Base-by-base conservation (phyloP, 2,329 filamentous ascomycete genomes). In the Parastagonospora nodorum region DNA sequence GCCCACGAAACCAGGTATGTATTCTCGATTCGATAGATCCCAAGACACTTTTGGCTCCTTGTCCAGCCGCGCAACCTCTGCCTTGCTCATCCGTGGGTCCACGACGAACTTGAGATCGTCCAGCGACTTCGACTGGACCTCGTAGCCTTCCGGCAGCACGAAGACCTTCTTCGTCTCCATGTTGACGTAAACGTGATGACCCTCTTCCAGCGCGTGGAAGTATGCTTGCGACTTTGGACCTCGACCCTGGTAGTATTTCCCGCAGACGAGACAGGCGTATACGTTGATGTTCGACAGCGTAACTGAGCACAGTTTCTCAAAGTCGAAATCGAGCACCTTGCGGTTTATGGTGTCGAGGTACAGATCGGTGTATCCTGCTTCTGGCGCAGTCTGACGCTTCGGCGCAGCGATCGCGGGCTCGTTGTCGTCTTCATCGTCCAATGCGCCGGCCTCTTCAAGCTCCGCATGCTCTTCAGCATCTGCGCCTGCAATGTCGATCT, bases 41-140 rank as follows among this genome's bases (percentile, higher is more conserved):
- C 88, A 92, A 38, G 85, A 84, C 14, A 78, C 81, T 67, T 81
- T 80, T 45, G 79, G 78, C 59, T 80, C 80, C 66, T 79, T 86
- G 76, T 97, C 94, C 59, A 97, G 78, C 64, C 85, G 85, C 65
- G 85, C 81, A 29, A 97, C 92, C 67, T 97, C 90, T 35, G 84
- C 82, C 66, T 87, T 89, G 32, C 86, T 86, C 73, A 96, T 94
- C 40, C 85, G 86, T 36, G 94, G 94, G 75, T 99, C 92, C 6
- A 94, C 92, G 44, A 97, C 93, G 73, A 94, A 96, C 75, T 97
- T 97, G 78, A 99, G 97, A 74, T 99, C 94, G 60, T 97, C 94
- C 61, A 99, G 84, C 42, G 91, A 93, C 75, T 92, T 92, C 76
- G 90, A 96, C 74, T 87, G 88, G 52, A 99, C 94, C 75, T 99